Evolutionary conservation across 352 stramenopile genomes (phyloP), one percentile per base, ranked within the genome.

Genomic region (Phytophthora vignae): DNA sequence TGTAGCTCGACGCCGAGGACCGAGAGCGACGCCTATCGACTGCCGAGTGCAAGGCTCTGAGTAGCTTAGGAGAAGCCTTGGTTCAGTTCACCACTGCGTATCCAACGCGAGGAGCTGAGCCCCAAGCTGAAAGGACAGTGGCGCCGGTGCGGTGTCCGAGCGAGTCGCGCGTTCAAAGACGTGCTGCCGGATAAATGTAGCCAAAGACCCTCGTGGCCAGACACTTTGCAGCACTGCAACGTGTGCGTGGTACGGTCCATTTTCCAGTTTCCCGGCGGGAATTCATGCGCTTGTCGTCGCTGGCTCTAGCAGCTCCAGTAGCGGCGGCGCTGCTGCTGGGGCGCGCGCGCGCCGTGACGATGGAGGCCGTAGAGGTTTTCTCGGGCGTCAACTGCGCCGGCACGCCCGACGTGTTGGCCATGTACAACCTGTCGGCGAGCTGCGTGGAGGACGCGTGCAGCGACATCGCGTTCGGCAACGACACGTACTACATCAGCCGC

Each of bases 331-430:
- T n/a, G n/a, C n/a, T n/a, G n/a, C n/a, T n/a, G n/a, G n/a, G n/a
- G n/a, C n/a, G n/a, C 29, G 50, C 33, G 4, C 5, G 46, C n/a
- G 49, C 60, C 40, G 54, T 55, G 22, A 46, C 50, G 21, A 67
- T 68, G 49, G 44, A 63, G 22, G 59, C 58, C 9, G 50, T 73
- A 11, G 53, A 69, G 40, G 50, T 73, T 12, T 74, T 74, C 21
- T 59, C 60, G 10, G 60, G 67, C 27, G 19, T n/a, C 17, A 74
- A 74, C 22, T 74, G 67, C 40, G 59, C 54, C 19, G 67, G 67
- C 9, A 65, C 67, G 8, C 67, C 67, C 1, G 60, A 61, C 60
- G 60, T 67, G 14, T 25, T 74, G 36, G 67, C 60, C 55, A 52
- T 75, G 15, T 56, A 59, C 19, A 63, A 67, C 19, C 11, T 55